These are phyloP conservation scores for Hevea brasiliensis DNA, from an alignment of 345 rosid genomes.

Conservation along the genomic window DNA sequence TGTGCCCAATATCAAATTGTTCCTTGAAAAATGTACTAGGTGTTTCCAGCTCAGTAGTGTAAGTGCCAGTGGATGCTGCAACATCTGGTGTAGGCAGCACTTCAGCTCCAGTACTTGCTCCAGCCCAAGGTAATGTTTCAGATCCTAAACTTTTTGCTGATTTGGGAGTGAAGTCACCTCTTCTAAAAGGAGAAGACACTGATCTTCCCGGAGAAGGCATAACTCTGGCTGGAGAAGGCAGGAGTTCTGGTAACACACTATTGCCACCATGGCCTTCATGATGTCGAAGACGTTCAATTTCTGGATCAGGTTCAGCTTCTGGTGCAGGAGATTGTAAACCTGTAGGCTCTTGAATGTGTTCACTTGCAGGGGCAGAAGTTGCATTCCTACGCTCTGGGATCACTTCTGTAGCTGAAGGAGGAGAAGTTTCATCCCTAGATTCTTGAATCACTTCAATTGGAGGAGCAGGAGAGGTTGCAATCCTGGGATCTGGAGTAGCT, in stretches of 20 bases:
- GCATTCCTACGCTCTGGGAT: slow-evolving; percentile 17
- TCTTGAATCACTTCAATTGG: slow-evolving; percentile 36
- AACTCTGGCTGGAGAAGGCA: slow-evolving; percentile 28
- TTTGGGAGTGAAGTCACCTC: slow-evolving; percentile 42
- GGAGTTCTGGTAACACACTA: slow-evolving; percentile 30
- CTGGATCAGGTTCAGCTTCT: slow-evolving; percentile 25
- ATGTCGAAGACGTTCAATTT: slow-evolving; percentile 49
- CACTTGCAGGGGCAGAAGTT: slow-evolving; percentile 24
- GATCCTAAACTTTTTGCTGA: slow-evolving; percentile 32
- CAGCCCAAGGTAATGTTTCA: slow-evolving; percentile 29
- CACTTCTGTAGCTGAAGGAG: slow-evolving; percentile 37
- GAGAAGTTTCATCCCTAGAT: slow-evolving; percentile 27
- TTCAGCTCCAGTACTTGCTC: slow-evolving; percentile 30
- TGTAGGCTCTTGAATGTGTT: slow-evolving; percentile 18
- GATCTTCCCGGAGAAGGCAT: slow-evolving; percentile 28
- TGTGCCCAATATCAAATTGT: slow-evolving; percentile 25
- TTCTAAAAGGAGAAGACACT: slow-evolving; percentile 42
- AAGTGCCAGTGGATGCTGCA: slow-evolving; percentile 38
- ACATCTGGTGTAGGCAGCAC: slow-evolving; percentile 29
- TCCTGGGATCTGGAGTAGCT: slow-evolving; percentile 27
- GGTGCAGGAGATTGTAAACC: slow-evolving; percentile 29
- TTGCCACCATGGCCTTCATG: slow-evolving; percentile 22
- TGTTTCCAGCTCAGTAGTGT: slow-evolving; percentile 48
- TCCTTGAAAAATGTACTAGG: slow-evolving; percentile 46
- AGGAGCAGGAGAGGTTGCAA: slow-evolving; percentile 32